A percentile compares a stretch with the other conserved stretches of the same genome.
Evolutionary conservation across 2,329 filamentous ascomycete species (phyloP).

Genomic region (Neonectria punicea): DNA sequence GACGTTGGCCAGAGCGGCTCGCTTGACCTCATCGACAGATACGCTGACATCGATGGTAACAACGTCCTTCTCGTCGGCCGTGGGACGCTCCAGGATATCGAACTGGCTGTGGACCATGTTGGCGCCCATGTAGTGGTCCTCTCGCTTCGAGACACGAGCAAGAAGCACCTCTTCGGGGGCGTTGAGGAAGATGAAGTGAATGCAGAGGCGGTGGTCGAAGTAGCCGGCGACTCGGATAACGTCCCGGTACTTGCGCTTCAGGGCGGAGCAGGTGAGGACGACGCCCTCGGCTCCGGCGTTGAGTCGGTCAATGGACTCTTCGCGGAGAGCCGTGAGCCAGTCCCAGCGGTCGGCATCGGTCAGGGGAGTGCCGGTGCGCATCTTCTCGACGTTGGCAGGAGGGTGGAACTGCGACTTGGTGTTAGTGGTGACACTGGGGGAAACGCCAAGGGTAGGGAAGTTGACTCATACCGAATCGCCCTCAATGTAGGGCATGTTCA

Average conservation of each 20-base stretch:
- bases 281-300: conserved; percentile 73
- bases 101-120: conserved; percentile 96
- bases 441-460: not conserved
- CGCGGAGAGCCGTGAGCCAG: conserved; percentile 85
- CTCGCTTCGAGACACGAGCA: conserved; percentile 76
- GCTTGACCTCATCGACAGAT: conserved; percentile 67
- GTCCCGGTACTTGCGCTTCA: conserved; percentile 97
- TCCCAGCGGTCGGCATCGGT: conserved; percentile 97
- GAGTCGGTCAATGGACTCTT: conserved; percentile 70
- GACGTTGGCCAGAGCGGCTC: conserved; percentile 68
- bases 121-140: conserved; percentile 95
- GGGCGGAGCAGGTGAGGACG: conserved; percentile 94
- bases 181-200: conserved; percentile 94
- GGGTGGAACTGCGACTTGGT: conserved; percentile 73
- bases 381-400: conserved; percentile 86
- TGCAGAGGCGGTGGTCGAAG: conserved; percentile 75
- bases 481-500: conserved; percentile 78
- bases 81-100: conserved; percentile 84
- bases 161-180: conserved; percentile 81
- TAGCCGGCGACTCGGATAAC: conserved; percentile 85
- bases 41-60: conserved; percentile 76
- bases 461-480: conserved; percentile 75
- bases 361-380: conserved; percentile 83
- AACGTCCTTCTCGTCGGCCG: conserved; percentile 75
- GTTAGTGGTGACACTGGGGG: conserved; percentile 41